phyloP scores from a whole-genome alignment of 169 alveolate genomes.

The Neospora caninum region DNA sequence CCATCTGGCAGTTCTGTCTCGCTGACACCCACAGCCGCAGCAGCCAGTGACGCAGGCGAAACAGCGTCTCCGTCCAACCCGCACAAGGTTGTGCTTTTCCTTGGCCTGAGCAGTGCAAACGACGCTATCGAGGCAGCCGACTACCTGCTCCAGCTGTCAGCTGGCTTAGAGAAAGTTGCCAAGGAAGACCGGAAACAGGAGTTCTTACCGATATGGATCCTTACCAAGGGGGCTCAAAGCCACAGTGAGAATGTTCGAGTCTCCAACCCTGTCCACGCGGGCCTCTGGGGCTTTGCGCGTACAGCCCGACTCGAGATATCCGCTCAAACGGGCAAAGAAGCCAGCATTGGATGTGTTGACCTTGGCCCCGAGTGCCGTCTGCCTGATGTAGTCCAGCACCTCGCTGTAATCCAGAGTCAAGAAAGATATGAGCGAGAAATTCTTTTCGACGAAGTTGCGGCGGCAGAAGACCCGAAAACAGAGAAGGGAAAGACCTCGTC shows the following conservation, averaged over 20 bases:
- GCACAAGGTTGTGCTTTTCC: not conserved
- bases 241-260: not conserved
- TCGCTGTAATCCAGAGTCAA: conserved; percentile 48
- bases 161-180: not conserved
- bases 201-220: conserved; percentile 20
- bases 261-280: conserved; percentile 65
- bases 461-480: not conserved
- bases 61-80: not conserved
- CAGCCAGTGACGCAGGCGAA: not conserved
- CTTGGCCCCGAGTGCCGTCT: conserved; percentile 20
- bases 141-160: not conserved
- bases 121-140: not conserved
- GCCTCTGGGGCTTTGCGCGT: conserved; percentile 78
- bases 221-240: conserved; percentile 2
- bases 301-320: conserved; percentile 72
- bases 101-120: not conserved
- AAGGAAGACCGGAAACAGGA: not conserved
- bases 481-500: not conserved
- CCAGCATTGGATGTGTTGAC: conserved; percentile 67
- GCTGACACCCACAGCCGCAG: not conserved
- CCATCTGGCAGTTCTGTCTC: not conserved
- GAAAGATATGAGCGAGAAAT: conserved; percentile 55
- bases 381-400: conserved; percentile 28
- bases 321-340: conserved; percentile 42
- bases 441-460: not conserved